Conservation (phyloP, 108 stramenopile species). For the Pseudonitzschia pungens region DNA sequence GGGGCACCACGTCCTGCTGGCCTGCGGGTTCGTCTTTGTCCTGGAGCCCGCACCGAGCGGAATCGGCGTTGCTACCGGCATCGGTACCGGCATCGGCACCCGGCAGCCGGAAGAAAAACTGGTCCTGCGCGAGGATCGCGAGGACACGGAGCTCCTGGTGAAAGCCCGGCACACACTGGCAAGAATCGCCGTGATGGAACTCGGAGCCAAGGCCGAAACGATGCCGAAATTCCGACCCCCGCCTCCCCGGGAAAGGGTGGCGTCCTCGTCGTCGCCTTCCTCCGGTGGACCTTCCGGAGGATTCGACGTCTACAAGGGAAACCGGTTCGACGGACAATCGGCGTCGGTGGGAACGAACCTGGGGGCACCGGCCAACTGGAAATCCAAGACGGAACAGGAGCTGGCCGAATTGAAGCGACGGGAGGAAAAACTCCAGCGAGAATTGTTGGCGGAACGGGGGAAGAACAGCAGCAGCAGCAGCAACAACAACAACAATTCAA, state of each 20-base stretch:
- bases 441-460: constrained; percentile 8
- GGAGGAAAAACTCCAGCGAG: constrained; percentile 17
- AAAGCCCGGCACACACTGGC: constrained; percentile 45
- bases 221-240: constrained; percentile 43
- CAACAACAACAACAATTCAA: neutral
- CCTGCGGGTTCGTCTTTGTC: constrained; percentile 56
- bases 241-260: neutral
- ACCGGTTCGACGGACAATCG: constrained; percentile 65
- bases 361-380: constrained; percentile 65
- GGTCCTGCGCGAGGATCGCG: neutral
- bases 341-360: constrained; percentile 59
- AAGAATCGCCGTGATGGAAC: constrained; percentile 42
- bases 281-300: constrained; percentile 7
- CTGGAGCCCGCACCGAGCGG: neutral
- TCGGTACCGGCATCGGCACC: constrained; percentile 26
- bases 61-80: too few species aligned
- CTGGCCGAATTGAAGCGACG: constrained; percentile 24
- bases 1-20: constrained; percentile 70
- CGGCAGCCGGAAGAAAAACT: constrained; percentile 19
- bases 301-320: constrained; percentile 70
- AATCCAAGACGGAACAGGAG: constrained; percentile 37
- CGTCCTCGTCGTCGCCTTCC: neutral
- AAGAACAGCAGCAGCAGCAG: neutral
- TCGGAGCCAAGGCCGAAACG: constrained; percentile 38
- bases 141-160: constrained; percentile 28